Percentiles rank a stretch among this genome's conserved stretches.
Evolutionary conservation across 345 rosid genomes (phyloP).

Genomic region (Excoecaria agallocha): DNA sequence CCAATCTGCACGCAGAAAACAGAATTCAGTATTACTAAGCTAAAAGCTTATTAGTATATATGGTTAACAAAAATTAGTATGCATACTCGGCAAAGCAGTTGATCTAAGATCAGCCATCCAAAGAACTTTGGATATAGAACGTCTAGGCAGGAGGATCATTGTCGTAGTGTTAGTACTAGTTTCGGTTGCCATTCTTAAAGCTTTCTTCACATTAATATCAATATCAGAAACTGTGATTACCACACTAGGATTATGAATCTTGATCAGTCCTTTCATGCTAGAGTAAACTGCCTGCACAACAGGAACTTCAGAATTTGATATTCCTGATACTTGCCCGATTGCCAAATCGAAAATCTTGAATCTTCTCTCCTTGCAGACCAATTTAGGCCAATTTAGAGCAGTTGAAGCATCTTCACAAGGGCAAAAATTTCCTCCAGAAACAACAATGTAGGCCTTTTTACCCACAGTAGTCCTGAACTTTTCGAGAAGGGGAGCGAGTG

Average conservation of each 20-base stretch:
- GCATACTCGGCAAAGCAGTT: slow-evolving; percentile 69
- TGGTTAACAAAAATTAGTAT: slow-evolving; percentile 4
- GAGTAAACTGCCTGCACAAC: slow-evolving; percentile 82
- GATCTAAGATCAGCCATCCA: slow-evolving; percentile 99
- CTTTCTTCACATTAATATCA: slow-evolving; percentile 76
- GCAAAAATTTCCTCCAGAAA: slow-evolving; percentile 83
- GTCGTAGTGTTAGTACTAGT: slow-evolving; percentile 49
- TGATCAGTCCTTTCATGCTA: slow-evolving; percentile 88
- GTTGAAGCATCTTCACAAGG: slow-evolving; percentile 76
- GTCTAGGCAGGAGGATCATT: slow-evolving; percentile 64
- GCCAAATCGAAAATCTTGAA: slow-evolving; percentile 87
- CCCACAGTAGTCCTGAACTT: slow-evolving; percentile 83
- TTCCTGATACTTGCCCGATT: slow-evolving; percentile 56
- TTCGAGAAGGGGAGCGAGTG: slow-evolving; percentile 72
- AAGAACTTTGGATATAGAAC: slow-evolving; percentile 71
- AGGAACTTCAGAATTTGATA: slow-evolving; percentile 82
- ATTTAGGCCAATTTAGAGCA: slow-evolving; percentile 70
- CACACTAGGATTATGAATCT: slow-evolving; percentile 87
- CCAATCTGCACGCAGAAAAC: slow-evolving; percentile 62
- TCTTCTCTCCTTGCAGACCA: slow-evolving; percentile 75
- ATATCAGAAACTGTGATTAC: slow-evolving; percentile 75
- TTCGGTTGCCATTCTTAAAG: slow-evolving; percentile 83
- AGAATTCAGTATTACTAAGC: no score
- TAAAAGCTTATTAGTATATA: no score
- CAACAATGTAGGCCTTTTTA: slow-evolving; percentile 80